Conservation (phyloP, 2,329 filamentous ascomycete species). For the Fusarium sp. region DNA sequence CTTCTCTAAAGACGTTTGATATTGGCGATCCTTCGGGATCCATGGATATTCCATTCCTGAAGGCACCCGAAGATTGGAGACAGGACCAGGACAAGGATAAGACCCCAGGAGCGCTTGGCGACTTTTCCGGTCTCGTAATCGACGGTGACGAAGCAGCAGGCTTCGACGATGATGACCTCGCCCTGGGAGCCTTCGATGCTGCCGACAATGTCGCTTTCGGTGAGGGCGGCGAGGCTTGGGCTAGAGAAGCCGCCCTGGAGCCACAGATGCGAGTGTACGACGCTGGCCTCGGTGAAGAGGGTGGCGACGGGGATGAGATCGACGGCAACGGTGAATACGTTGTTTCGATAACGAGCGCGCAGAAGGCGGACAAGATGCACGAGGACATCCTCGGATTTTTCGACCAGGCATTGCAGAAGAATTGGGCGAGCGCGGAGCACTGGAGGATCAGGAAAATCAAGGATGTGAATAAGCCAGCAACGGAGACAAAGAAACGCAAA, state of each 20-base stretch:
- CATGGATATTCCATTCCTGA: conserved; percentile 90
- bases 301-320: conserved; percentile 50
- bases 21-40: conserved; percentile 86
- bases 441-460: conserved; percentile 98
- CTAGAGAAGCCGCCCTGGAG: conserved; percentile 85
- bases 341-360: conserved; percentile 78
- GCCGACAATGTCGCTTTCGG: conserved; percentile 85
- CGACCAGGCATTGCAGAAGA: conserved; percentile 94
- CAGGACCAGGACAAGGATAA: conserved; percentile 74
- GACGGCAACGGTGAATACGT: conserved; percentile 76
- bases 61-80: conserved; percentile 87
- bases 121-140: conserved; percentile 83
- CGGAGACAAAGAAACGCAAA: conserved; percentile 75
- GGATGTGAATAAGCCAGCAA: conserved; percentile 72
- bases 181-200: conserved; percentile 76
- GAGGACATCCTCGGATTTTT: conserved; percentile 99
- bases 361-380: conserved; percentile 75
- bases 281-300: conserved; percentile 69
- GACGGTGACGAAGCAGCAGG: conserved; percentile 87
- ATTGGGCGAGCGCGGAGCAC: conserved; percentile 98
- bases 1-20: conserved; percentile 93
- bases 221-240: conserved; percentile 96
- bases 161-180: conserved; percentile 77
- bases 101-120: conserved; percentile 62
- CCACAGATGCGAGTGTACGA: conserved; percentile 86